These are phyloP conservation scores for Tylopilus cervinicoccineus DNA, from an alignment of 768 basidiomycete genomes.

Conservation along the genomic window DNA sequence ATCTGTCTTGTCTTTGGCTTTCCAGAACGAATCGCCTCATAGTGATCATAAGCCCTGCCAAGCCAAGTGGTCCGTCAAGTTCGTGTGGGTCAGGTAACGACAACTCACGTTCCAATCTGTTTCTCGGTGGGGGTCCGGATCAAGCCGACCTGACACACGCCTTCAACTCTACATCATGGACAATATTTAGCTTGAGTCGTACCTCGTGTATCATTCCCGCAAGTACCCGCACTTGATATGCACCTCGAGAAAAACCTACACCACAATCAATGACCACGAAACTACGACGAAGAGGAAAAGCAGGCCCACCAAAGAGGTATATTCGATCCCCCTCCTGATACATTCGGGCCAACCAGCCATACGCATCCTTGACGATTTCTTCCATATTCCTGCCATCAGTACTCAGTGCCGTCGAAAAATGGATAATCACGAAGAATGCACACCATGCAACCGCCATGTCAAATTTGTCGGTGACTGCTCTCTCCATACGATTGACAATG, in stretches of 20 bases:
- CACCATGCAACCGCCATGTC: conserved; percentile 40
- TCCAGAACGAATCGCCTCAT: conserved; percentile 5
- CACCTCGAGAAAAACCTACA: conserved; percentile 41
- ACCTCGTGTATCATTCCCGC: conserved; percentile 41
- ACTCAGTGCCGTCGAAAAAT: background rate
- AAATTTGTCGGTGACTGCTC: conserved; percentile 22
- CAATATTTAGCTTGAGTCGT: background rate
- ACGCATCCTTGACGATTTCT: conserved; percentile 30
- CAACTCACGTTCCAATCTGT: conserved; percentile 16
- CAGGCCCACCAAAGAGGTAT: conserved; percentile 31
- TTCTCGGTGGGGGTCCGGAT: conserved; percentile 20
- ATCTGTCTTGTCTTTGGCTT: conserved; percentile 15
- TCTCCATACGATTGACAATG: conserved; percentile 17
- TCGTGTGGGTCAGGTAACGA: background rate
- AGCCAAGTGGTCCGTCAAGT: background rate
- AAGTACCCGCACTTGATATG: conserved; percentile 38
- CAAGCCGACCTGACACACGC: background rate
- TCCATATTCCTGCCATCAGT: conserved; percentile 31
- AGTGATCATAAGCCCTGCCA: conserved; percentile 12
- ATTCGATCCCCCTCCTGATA: conserved; percentile 33
- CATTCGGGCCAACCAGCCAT: conserved; percentile 30
- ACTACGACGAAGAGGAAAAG: background rate
- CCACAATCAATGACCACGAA: background rate
- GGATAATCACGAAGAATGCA: background rate
- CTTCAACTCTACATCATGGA: background rate